Conservation (phyloP, 2,329 filamentous ascomycete species). For the Lecanicillium sp. region DNA sequence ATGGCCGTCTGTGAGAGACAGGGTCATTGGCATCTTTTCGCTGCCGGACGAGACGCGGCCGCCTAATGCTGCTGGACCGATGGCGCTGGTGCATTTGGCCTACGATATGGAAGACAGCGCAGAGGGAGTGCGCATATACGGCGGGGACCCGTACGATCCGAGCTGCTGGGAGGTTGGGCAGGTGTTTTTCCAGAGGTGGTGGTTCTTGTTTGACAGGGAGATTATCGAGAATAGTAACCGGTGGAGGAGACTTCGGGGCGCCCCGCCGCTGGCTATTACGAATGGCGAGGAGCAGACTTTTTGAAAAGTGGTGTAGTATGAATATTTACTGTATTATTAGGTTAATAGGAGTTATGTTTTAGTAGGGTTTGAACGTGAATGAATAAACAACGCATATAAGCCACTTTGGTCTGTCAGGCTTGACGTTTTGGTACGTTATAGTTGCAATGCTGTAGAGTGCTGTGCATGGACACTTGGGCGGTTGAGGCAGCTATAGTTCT, state of each 20-base stretch:
- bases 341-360: no score
- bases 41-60: conserved; percentile 41
- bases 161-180: conserved; percentile 50
- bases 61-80: conserved; percentile 32
- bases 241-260: conserved; percentile 38
- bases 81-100: conserved; percentile 41
- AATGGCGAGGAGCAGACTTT: background rate
- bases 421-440: no score
- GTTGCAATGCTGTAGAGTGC: no score
- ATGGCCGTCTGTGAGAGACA: conserved; percentile 46
- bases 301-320: no score
- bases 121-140: conserved; percentile 43
- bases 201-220: conserved; percentile 47
- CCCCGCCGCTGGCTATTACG: conserved; percentile 18
- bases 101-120: conserved; percentile 48
- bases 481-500: no score
- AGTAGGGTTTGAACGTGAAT: no score
- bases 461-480: no score
- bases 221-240: conserved; percentile 47
- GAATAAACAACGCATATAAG: no score
- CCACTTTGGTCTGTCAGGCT: no score
- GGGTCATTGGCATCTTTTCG: conserved; percentile 41
- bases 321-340: no score
- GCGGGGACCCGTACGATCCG: conserved; percentile 38
- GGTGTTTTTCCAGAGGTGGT: conserved; percentile 50